Percentiles rank a stretch among this genome's conserved stretches.
These are phyloP conservation scores for Medicago lupulina DNA, from an alignment of 306 rosid species.

Conservation along the genomic window DNA sequence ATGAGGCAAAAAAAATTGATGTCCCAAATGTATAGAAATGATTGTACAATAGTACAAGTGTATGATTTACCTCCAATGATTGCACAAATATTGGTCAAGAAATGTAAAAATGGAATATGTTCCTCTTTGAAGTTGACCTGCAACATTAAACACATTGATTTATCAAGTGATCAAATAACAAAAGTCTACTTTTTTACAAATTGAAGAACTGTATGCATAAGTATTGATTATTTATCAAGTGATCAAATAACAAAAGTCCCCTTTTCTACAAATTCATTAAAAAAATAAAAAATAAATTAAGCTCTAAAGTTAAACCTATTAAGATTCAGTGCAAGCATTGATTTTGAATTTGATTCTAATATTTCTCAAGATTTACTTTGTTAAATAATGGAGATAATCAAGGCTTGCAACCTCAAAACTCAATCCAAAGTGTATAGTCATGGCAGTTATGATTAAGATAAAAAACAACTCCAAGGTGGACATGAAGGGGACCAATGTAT, in stretches of 20 bases:
- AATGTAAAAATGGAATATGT: constrained; percentile 77
- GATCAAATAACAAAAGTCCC: no score
- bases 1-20: neutral
- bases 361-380: neutral
- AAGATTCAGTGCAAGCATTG: neutral
- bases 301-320: no score
- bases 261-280: no score
- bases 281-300: no score
- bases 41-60: constrained; percentile 30
- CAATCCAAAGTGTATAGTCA: no score
- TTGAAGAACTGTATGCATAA: neutral
- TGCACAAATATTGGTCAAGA: constrained; percentile 85
- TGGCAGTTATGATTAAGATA: no score
- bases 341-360: neutral
- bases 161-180: constrained; percentile 13
- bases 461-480: no score
- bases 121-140: constrained; percentile 88
- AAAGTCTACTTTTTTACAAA: neutral
- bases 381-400: neutral
- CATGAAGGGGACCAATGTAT: no score
- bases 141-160: constrained; percentile 39
- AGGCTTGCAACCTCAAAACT: no score
- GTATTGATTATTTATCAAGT: no score
- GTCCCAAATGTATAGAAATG: neutral
- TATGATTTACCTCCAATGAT: constrained; percentile 78